These are phyloP conservation scores for Xylariaceae sp. DNA, from an alignment of 2,329 filamentous ascomycete genomes.

Conservation along the genomic window DNA sequence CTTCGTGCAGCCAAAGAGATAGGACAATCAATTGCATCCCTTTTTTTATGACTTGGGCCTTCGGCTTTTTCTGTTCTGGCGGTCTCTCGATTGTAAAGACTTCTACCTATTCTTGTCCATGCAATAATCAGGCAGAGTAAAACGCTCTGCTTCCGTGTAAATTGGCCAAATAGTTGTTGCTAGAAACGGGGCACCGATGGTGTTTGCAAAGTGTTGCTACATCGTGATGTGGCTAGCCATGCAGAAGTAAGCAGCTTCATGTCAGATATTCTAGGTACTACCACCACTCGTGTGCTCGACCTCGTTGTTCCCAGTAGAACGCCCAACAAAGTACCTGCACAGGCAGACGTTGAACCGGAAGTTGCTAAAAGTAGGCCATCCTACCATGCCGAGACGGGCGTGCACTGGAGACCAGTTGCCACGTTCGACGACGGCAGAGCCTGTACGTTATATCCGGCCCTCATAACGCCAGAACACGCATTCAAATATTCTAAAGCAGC, in stretches of 20 bases:
- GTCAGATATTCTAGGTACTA: neutral
- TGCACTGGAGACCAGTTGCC: slow-evolving; percentile 6
- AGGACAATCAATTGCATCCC: too few relatives aligned
- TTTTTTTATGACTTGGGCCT: too few relatives aligned
- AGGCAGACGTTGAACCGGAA: slow-evolving; percentile 9
- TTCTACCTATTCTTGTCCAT: too few relatives aligned
- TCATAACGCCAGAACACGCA: slow-evolving; percentile 2
- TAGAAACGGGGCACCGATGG: too few relatives aligned
- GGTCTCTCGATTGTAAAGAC: too few relatives aligned
- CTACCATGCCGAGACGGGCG: slow-evolving; percentile 7
- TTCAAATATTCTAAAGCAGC: slow-evolving; percentile 7
- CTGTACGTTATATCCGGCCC: neutral
- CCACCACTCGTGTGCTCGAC: neutral
- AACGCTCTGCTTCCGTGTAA: too few relatives aligned
- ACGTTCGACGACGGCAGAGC: neutral
- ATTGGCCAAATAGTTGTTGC: too few relatives aligned
- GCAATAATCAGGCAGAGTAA: too few relatives aligned
- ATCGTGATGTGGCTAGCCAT: neutral
- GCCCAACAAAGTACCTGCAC: neutral
- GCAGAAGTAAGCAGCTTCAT: neutral
- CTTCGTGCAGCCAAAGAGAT: too few relatives aligned
- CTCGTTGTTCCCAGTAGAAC: neutral
- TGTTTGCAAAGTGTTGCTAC: too few relatives aligned
- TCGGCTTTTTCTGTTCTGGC: too few relatives aligned
- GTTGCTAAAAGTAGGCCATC: neutral